Evolutionary conservation across 2,329 filamentous ascomycete species (phyloP).

Genomic region (Trichophyton simii): DNA sequence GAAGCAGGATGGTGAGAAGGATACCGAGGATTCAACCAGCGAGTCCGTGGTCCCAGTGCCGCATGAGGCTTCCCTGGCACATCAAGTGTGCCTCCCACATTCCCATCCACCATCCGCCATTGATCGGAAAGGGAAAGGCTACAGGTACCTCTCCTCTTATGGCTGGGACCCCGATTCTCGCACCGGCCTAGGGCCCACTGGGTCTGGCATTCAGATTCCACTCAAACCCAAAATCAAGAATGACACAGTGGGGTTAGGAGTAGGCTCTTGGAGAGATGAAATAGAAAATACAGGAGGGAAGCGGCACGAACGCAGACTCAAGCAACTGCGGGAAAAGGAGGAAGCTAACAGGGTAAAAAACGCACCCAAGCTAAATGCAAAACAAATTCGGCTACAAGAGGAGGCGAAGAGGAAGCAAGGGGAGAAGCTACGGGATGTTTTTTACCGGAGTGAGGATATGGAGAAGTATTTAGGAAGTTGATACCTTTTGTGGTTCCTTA

Average conservation of each 20-base stretch:
- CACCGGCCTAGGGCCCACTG: slow-evolving; percentile 55
- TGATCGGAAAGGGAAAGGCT: slow-evolving; percentile 43
- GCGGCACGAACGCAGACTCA: neutral
- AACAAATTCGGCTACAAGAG: slow-evolving; percentile 51
- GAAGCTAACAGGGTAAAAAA: slow-evolving; percentile 29
- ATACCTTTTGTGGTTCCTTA: neutral
- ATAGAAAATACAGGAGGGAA: slow-evolving; percentile 21
- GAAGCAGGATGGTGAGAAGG: neutral
- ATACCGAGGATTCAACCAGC: neutral
- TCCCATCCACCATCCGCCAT: slow-evolving; percentile 47
- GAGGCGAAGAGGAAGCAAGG: slow-evolving; percentile 50
- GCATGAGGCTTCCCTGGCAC: slow-evolving; percentile 42
- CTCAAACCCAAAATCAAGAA: slow-evolving; percentile 61
- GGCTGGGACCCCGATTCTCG: slow-evolving; percentile 52
- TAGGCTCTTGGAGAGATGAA: slow-evolving; percentile 26
- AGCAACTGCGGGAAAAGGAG: slow-evolving; percentile 16
- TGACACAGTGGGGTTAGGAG: slow-evolving; percentile 62
- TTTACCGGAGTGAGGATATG: slow-evolving; percentile 64
- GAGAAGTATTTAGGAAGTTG: slow-evolving; percentile 55
- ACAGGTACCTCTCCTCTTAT: slow-evolving; percentile 44
- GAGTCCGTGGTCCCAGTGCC: slow-evolving; percentile 8
- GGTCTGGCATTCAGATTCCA: slow-evolving; percentile 61
- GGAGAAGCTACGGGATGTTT: slow-evolving; percentile 54
- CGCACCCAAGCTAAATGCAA: slow-evolving; percentile 51
- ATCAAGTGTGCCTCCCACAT: slow-evolving; percentile 46